Conservation (phyloP, 2,329 filamentous ascomycete genomes). For the Podosphaera xanthii region DNA sequence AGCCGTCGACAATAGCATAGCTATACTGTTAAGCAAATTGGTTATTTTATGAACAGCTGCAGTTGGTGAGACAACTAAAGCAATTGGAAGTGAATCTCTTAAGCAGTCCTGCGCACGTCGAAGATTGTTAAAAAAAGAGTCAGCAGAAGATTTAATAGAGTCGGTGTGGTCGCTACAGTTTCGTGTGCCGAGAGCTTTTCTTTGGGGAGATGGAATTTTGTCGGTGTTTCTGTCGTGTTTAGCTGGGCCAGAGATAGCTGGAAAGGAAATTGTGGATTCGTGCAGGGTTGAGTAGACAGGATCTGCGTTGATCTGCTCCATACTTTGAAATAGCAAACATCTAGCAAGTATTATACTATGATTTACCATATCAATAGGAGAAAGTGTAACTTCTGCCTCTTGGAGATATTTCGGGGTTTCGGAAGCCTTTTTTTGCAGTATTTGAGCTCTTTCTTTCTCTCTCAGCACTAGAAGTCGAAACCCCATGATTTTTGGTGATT, state of each 20-base stretch:
- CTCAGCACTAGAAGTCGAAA: conserved; percentile 26
- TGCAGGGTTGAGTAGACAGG: conserved; percentile 75
- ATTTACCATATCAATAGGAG: conserved; percentile 21
- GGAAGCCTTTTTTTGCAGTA: conserved; percentile 26
- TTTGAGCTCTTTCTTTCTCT: conserved; percentile 26
- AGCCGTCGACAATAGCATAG: conserved; percentile 42
- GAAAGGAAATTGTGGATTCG: conserved; percentile 79
- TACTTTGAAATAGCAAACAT: conserved; percentile 42
- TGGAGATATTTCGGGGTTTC: conserved; percentile 33
- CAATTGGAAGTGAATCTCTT: conserved; percentile 31
- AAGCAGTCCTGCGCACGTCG: conserved; percentile 43
- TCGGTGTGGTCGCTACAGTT: conserved; percentile 3
- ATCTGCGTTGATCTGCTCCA: conserved; percentile 52
- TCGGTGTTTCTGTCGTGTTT: conserved; percentile 10
- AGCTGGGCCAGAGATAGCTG: conserved; percentile 28
- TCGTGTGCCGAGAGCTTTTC: conserved; percentile 6
- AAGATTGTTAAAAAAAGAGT: conserved; percentile 22
- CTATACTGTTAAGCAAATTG: conserved; percentile 38
- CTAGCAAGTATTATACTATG: conserved; percentile 42
- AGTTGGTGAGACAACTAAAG: conserved; percentile 27
- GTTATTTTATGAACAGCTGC: conserved; percentile 37
- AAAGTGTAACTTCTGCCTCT: conserved; percentile 23
- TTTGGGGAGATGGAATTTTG: conserved; percentile 9
- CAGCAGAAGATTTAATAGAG: conserved; percentile 9
- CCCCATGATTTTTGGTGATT: conserved; percentile 18